Percentiles rank a stretch among this genome's conserved stretches.
Conservation (phyloP, 768 basidiomycete species). For the Russula foetens region DNA sequence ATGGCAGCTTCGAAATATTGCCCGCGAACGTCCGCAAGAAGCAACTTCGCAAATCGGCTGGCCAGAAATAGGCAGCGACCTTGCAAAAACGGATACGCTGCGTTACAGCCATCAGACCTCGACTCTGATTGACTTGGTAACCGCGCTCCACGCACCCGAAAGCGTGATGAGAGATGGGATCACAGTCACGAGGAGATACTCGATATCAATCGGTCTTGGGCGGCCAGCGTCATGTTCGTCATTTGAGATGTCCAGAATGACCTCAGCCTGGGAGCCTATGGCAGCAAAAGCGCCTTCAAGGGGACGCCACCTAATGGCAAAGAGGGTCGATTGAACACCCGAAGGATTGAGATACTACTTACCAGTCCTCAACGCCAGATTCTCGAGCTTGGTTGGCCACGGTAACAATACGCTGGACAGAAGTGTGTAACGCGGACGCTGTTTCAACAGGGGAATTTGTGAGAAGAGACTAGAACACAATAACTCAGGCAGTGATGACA, state of each 20-base stretch:
- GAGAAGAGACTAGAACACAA: slow-evolving; percentile 42
- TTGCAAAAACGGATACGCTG: slow-evolving; percentile 89
- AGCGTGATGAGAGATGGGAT: slow-evolving; percentile 70
- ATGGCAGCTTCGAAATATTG: slow-evolving; percentile 88
- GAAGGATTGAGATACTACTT: slow-evolving; percentile 20
- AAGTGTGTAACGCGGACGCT: slow-evolving; percentile 43
- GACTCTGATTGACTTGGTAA: not conserved
- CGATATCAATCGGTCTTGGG: slow-evolving; percentile 66
- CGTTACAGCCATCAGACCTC: not conserved
- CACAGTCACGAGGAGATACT: slow-evolving; percentile 63
- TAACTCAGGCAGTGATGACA: not conserved
- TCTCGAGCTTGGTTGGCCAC: slow-evolving; percentile 50
- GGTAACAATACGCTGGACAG: slow-evolving; percentile 45
- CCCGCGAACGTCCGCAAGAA: slow-evolving; percentile 63
- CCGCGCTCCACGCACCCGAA: slow-evolving; percentile 43
- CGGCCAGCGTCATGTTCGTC: slow-evolving; percentile 62
- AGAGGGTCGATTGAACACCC: not conserved
- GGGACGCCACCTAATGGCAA: slow-evolving; percentile 71
- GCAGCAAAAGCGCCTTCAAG: slow-evolving; percentile 81
- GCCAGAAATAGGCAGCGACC: slow-evolving; percentile 94
- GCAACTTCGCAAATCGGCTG: slow-evolving; percentile 71
- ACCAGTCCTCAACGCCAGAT: slow-evolving; percentile 57
- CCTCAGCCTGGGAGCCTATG: slow-evolving; percentile 72
- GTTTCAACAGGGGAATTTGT: slow-evolving; percentile 46
- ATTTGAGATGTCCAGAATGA: slow-evolving; percentile 67